Evolutionary conservation across 2,329 filamentous ascomycete species (phyloP), one percentile per base, ranked within the genome.

Genomic region (Madurella mycetomatis): DNA sequence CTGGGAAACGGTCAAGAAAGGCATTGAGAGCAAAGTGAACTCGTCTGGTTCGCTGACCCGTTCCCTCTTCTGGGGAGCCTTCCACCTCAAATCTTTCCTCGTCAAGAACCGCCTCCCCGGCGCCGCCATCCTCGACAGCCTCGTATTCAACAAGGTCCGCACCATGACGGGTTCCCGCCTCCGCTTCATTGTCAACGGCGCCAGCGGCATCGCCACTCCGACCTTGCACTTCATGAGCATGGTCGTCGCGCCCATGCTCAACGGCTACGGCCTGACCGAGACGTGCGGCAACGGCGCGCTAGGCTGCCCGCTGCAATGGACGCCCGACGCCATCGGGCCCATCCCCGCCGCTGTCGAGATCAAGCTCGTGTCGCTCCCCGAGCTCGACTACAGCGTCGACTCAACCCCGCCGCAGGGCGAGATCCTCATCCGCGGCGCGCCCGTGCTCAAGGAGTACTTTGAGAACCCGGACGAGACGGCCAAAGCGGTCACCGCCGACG

Each of bases 1-100:
- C 32, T 99, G 92, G 92, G 94, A 99, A 74, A 92, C 90, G 1
- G 87, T 99, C 65, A 92, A 91, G 78, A 99, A 99, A 78, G 94
- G 94, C 51, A 88, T 99, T 65, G 77, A 92, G 60, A 74, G 77
- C 64, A 90, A 91, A 72, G 85, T 97, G 56, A 86, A 88, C 67
- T 76, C 80, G 54, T 81, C 87, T 58, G 85, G 85, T 65, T 71
- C 80, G n/a, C 54, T 97, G 41, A 80, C 86, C 55, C 85, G 79
- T 72, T 85, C 86, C 64, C 73, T 97, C 58, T 99, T 99, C 79
- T 86, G 82, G 83, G 76, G 76, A 37, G 83, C 83, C 18, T 77
- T 81, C 63, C 75, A 73, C 64, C 75, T 80, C 56, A 88, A 88
- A 70, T 72, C 73, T 25, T 78, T 82, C 62, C 76, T 87, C 64